Percentiles rank a stretch among this genome's conserved stretches.
These are phyloP conservation scores for Rhodomyrtus tomentosa DNA, from an alignment of 345 rosid species.

Conservation along the genomic window DNA sequence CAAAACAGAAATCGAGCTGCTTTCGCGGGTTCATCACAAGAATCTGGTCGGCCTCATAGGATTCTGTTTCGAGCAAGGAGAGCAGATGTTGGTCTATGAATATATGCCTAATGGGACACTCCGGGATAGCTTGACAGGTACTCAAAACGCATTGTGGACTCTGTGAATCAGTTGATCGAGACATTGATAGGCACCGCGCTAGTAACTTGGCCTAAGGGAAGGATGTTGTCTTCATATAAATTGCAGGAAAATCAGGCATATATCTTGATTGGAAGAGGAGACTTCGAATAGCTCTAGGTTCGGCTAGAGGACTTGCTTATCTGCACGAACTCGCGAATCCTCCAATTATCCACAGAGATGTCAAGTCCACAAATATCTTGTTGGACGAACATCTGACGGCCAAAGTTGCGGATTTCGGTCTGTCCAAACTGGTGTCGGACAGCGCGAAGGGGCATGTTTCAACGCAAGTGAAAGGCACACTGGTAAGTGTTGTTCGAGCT, in stretches of 20 bases:
- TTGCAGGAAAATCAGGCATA: conserved; percentile 51
- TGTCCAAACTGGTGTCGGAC: conserved; percentile 89
- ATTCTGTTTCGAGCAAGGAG: conserved; percentile 89
- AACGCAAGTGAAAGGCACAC: conserved; percentile 97
- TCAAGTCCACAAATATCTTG: conserved; percentile 81
- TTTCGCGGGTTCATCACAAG: conserved; percentile 94
- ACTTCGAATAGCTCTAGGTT: conserved; percentile 74
- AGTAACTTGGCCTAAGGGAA: neutral
- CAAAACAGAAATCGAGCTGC: conserved; percentile 96
- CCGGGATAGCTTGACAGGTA: conserved; percentile 72
- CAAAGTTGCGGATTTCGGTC: conserved; percentile 93
- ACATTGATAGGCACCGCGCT: neutral
- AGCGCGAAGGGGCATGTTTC: conserved; percentile 86
- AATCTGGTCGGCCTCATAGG: conserved; percentile 91
- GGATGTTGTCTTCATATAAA: neutral
- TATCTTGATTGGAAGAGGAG: conserved; percentile 83
- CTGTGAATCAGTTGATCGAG: neutral
- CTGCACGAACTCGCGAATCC: conserved; percentile 95
- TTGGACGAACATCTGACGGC: conserved; percentile 81
- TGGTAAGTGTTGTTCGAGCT: conserved; percentile 27
- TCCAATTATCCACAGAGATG: conserved; percentile 92
- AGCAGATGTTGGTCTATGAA: conserved; percentile 91
- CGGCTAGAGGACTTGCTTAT: conserved; percentile 87
- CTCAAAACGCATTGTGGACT: neutral
- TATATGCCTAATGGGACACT: conserved; percentile 83